These are phyloP conservation scores for Allium fistulosum DNA, from an alignment of 106 monocot genomes.

Conservation along the genomic window DNA sequence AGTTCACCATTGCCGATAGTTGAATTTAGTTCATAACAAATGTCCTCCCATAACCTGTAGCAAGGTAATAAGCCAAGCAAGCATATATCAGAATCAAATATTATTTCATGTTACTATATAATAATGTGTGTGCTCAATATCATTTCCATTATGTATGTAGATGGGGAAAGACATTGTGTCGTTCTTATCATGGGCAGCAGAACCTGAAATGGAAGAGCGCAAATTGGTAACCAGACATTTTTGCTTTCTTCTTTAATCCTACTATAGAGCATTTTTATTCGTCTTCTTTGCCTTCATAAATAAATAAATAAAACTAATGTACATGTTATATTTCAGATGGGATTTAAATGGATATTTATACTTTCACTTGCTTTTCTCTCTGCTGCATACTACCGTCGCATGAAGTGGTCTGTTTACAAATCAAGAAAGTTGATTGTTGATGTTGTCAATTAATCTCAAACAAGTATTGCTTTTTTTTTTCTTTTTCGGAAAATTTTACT, in stretches of 20 bases:
- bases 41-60: too few relatives aligned
- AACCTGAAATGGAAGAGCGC: slow-evolving; percentile 93
- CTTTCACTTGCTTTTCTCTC: slow-evolving; percentile 75
- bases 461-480: neutral
- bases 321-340: slow-evolving; percentile 40
- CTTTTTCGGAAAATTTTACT: neutral
- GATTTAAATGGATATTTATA: slow-evolving; percentile 87
- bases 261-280: too few relatives aligned
- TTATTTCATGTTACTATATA: too few relatives aligned
- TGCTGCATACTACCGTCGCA: slow-evolving; percentile 73
- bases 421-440: slow-evolving; percentile 70
- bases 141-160: slow-evolving; percentile 19
- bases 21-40: too few relatives aligned
- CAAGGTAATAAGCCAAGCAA: too few relatives aligned
- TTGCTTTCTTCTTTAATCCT: neutral
- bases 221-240: slow-evolving; percentile 44
- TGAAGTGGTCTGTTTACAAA: slow-evolving; percentile 76
- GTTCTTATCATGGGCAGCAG: slow-evolving; percentile 91
- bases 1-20: too few relatives aligned
- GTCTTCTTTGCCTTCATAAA: too few relatives aligned
- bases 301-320: too few relatives aligned
- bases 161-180: slow-evolving; percentile 97
- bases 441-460: slow-evolving; percentile 55
- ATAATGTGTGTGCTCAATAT: neutral
- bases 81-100: too few relatives aligned